phyloP scores from a whole-genome alignment of 2,329 filamentous ascomycete genomes.

The Zasmidium cellare region DNA sequence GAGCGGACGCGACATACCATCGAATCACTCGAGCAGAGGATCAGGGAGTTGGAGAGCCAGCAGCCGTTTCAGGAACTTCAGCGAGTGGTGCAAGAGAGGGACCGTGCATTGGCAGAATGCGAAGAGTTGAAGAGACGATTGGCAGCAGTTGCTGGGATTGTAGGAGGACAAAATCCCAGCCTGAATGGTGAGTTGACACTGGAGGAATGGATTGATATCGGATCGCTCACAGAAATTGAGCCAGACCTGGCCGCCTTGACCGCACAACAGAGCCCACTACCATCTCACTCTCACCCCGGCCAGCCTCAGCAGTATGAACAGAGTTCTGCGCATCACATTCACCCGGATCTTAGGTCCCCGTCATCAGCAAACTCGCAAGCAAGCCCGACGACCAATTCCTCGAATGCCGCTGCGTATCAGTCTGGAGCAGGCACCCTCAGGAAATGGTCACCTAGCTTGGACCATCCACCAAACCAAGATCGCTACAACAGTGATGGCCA shows the following conservation, averaged over 20 bases:
- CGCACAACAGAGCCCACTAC: constrained; percentile 45
- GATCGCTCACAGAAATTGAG: constrained; percentile 28
- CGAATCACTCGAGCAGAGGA: constrained; percentile 69
- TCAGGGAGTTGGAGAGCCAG: constrained; percentile 74
- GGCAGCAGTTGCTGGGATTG: constrained; percentile 29
- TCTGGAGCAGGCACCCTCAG: constrained; percentile 8
- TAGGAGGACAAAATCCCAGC: constrained; percentile 22
- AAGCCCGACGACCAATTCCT: constrained; percentile 8
- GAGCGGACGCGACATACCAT: constrained; percentile 81
- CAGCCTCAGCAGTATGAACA: constrained; percentile 18
- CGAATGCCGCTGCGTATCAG: constrained; percentile 6
- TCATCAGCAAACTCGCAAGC: constrained; percentile 11
- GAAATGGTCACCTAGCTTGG: constrained; percentile 20
- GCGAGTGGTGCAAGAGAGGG: constrained; percentile 65
- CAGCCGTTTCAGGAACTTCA: constrained; percentile 85
- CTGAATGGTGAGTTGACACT: constrained; percentile 33
- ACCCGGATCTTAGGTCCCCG: constrained; percentile 35
- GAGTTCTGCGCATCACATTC: constrained; percentile 24
- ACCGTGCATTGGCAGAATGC: constrained; percentile 76
- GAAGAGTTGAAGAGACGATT: constrained; percentile 72
- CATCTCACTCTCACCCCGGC: constrained; percentile 22
- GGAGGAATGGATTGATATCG: constrained; percentile 27
- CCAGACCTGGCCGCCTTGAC: constrained; percentile 51
- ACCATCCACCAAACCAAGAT: constrained; percentile 6
- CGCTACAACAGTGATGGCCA: neutral